A percentile compares a stretch with the other conserved stretches of the same genome.
phyloP scores from a whole-genome alignment of 169 alveolate genomes.

The Plasmodium sp. region DNA sequence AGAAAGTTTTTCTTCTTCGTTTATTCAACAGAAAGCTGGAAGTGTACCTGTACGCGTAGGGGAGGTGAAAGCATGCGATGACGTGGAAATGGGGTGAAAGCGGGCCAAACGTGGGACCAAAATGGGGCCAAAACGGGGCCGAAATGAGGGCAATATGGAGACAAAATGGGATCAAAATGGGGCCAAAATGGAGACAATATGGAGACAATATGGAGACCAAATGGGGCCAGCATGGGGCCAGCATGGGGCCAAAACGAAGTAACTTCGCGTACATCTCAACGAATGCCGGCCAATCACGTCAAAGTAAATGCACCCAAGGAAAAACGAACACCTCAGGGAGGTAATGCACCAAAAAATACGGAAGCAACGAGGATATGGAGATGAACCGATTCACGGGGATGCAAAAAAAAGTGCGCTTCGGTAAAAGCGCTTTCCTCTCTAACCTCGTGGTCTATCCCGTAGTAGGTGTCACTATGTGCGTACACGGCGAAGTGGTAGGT shows the following conservation, averaged over 20 bases:
- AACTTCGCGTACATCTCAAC: background rate
- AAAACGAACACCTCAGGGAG: background rate
- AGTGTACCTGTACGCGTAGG: slow-evolving; percentile 22
- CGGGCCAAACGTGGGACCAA: background rate
- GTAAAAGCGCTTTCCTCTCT: background rate
- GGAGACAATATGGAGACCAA: background rate
- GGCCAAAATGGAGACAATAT: background rate
- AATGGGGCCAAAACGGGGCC: background rate
- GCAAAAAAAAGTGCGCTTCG: background rate
- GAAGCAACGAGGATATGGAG: background rate
- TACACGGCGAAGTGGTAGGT: slow-evolving; percentile 23
- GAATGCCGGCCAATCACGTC: background rate
- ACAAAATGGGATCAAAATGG: background rate
- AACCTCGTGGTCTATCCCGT: slow-evolving; percentile 60
- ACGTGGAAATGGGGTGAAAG: background rate
- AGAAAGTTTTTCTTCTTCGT: background rate
- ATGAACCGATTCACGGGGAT: background rate
- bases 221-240: background rate
- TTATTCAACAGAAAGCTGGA: slow-evolving; percentile 50
- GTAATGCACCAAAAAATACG: background rate
- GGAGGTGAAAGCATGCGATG: background rate
- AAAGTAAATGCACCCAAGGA: background rate
- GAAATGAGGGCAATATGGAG: background rate
- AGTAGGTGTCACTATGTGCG: slow-evolving; percentile 42
- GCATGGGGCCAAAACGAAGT: background rate